Evolutionary conservation across 2,329 filamentous ascomycete genomes (phyloP), one percentile per base, ranked within the genome.

Genomic region (Stagonosporopsis chrysanthemi): DNA sequence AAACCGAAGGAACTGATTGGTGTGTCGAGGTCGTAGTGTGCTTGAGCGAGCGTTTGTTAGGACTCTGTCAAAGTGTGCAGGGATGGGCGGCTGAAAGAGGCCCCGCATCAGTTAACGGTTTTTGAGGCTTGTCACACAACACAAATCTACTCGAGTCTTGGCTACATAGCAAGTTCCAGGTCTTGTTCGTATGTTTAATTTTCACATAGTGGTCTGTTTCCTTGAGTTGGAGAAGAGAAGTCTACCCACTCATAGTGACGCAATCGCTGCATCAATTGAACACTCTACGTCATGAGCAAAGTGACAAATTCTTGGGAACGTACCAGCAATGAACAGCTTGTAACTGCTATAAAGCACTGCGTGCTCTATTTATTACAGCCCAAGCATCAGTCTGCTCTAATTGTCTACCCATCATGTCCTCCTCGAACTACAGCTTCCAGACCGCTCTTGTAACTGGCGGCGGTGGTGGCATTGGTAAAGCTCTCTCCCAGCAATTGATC

Each of bases 401-500:
- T 31, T 31, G 9, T 11, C 1, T 31, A 14, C 29, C 12, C n/a
- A 46, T 6, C 24, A 68, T 68, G 64, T 63, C 62, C 3, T 44
- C 54, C 17, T 48, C 66, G 38, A 69, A 67, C 9, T 69, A 77
- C 50, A 61, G 61, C 51, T 78, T 79, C 67, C 76, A 78, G 0
- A 81, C 78, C 60, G 82, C 81, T 8, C 72, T 84, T 45, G 54
- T 71, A 9, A 67, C 67, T 28, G 66, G 83, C 5, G 83, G 82
- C 17, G 82, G 74, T 0, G 82, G 82, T 17, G 83, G 83, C 31
- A 83, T 86, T 22, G 82, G 83, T 48, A 77, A 77, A 52, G 81
- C 79, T 1, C 72, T 85, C 17, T 76, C 81, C 0, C 66, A 81
- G 43, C 80, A 81, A 55, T 74, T 84, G 47, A 74, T 82, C 49